phyloP scores from a whole-genome alignment of 257 asterid genomes.

The Thymus quinquecostatus region DNA sequence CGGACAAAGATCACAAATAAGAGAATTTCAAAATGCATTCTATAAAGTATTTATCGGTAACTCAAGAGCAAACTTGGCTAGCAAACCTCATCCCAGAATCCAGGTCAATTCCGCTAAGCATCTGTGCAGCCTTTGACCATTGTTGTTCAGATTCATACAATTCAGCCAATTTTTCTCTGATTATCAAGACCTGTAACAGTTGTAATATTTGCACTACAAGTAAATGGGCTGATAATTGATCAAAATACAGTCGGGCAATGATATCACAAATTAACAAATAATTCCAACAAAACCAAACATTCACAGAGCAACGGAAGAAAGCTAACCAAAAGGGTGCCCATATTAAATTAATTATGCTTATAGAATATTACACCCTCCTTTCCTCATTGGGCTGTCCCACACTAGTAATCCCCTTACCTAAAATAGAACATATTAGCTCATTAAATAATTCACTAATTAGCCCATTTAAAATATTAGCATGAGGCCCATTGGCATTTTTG shows the following conservation, averaged over 20 bases:
- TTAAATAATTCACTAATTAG: too few relatives aligned
- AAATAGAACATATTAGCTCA: too few relatives aligned
- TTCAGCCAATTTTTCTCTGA: slow-evolving; percentile 94
- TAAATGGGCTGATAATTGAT: slow-evolving; percentile 15
- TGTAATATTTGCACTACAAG: slow-evolving; percentile 14
- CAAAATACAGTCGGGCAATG: slow-evolving; percentile 16
- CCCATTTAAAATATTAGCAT: too few relatives aligned
- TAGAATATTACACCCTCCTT: background rate
- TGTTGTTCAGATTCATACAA: slow-evolving; percentile 89
- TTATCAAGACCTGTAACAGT: slow-evolving; percentile 71
- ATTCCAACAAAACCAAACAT: background rate
- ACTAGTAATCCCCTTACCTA: too few relatives aligned
- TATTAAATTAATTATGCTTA: background rate
- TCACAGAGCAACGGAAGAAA: background rate
- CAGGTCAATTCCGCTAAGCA: slow-evolving; percentile 98
- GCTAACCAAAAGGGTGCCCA: slow-evolving; percentile 2
- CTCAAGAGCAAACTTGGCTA: slow-evolving; percentile 9
- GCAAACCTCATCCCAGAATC: slow-evolving; percentile 98
- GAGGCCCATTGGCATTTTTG: too few relatives aligned
- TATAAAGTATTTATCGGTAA: slow-evolving; percentile 13
- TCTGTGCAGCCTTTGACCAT: slow-evolving; percentile 98
- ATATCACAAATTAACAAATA: slow-evolving; percentile 8
- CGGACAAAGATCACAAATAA: slow-evolving; percentile 20
- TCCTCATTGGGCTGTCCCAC: too few relatives aligned
- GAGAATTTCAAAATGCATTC: slow-evolving; percentile 16